These are phyloP conservation scores for Fistulina hepatica DNA, from an alignment of 1,284 basidiomycete genomes.

Conservation along the genomic window DNA sequence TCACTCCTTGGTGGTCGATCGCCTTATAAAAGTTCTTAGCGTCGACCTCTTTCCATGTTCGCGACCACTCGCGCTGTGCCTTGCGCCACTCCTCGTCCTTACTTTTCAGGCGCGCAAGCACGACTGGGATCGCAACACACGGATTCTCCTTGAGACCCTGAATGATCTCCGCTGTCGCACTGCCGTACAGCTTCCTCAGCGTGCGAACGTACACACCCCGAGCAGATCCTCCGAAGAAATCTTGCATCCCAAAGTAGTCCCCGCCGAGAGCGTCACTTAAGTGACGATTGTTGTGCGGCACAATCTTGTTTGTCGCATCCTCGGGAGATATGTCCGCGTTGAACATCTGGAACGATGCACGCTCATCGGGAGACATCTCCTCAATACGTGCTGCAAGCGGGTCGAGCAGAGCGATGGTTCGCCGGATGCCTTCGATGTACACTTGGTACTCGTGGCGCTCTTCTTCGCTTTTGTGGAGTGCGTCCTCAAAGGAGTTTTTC, in stretches of 20 bases:
- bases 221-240: slow-evolving; percentile 84
- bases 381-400: slow-evolving; percentile 82
- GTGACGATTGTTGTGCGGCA: no score
- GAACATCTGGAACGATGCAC: slow-evolving; percentile 74
- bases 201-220: slow-evolving; percentile 89
- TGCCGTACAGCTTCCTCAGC: slow-evolving; percentile 93
- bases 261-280: no score
- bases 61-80: slow-evolving; percentile 91
- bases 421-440: slow-evolving; percentile 84
- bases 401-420: slow-evolving; percentile 90
- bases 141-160: slow-evolving; percentile 91
- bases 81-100: slow-evolving; percentile 98
- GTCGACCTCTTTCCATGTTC: slow-evolving; percentile 96
- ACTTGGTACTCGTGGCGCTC: slow-evolving; percentile 99
- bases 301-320: no score
- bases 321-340: no score
- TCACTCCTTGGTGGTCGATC: slow-evolving; percentile 91
- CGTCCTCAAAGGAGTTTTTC: slow-evolving; percentile 96
- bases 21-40: slow-evolving; percentile 97
- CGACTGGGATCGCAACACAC: slow-evolving; percentile 83
- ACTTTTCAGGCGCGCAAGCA: slow-evolving; percentile 81
- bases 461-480: slow-evolving; percentile 93
- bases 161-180: slow-evolving; percentile 77
- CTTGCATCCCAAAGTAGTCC: no score
- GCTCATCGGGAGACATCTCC: slow-evolving; percentile 85